Base-by-base conservation (phyloP, 2,329 filamentous ascomycete species). In the Aspergillus hiratsukae region DNA sequence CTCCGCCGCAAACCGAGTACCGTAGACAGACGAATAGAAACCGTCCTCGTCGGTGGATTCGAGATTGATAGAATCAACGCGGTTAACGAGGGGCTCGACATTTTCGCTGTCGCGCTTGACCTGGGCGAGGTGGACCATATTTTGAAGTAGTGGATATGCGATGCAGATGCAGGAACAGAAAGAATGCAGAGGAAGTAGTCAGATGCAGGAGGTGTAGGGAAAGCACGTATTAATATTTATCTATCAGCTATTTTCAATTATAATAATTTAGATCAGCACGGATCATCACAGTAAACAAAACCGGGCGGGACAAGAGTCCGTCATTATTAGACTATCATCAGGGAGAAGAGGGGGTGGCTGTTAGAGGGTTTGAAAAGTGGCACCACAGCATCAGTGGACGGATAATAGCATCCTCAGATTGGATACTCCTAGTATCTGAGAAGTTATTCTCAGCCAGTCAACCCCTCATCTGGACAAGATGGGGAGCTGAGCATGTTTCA, bases 1-100 rank as follows among this genome's bases (percentile, higher is more conserved):
- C 69, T 88, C 79, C 31, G 84, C 83, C 23, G 93, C 93, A 71
- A 91, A 97, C 61, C 82, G 85, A 60, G 89, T 92, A 69, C 92
- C 93, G 71, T 97, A 97, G 67, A 97, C 90, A 61, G 87, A 91
- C 43, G 88, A 87, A 53, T 86, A 88, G 77, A 87, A 74, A 41
- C 74, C 75, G 71, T 81, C 76, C 58, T 77, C 66, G 41, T 76
- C 71, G 19, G 72, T 66, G 43, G 74, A 67, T 31, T 76, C 74
- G 53, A 84, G 69, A 8, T 75, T 66, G 56, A 83, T 65, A 28
- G 78, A 77, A 27, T 80, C 73, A 52, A 84, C 63, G 25, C 75
- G 75, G 14, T 77, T 74, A 31, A 58, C 63, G 37, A 74, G 59
- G 43, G 69, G 63, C 29, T 68, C 64, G n/a, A 72, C 52, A 57